Base-by-base conservation (phyloP, 1,139 yeast genomes). In the Scheffersomyces lignicola region DNA sequence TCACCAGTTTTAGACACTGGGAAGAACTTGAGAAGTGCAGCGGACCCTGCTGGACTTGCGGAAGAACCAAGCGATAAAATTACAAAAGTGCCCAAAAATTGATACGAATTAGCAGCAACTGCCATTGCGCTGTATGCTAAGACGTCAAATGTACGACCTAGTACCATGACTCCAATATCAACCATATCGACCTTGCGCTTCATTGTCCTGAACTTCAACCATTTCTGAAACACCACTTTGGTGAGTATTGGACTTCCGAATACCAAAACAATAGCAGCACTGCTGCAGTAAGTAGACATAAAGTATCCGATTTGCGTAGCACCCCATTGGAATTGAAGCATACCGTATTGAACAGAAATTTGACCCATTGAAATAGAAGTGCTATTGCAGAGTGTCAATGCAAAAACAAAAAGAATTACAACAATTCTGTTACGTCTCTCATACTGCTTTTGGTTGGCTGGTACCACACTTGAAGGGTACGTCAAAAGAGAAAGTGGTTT, bases 251-350 rank as follows among this genome's bases (percentile, higher is more conserved):
- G 70, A 4, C 64, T 53, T 2, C 64, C 8, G 5, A 61, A 44
- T 5, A 65, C 48, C 41, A 65, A 51, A 0, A 50, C 48, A 7
- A 59, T 26, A 5, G 29, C 29, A 6, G 29, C 5, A 15, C n/a
- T 15, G 4, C 13, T 15, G n/a, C 20, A 10, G 11, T 15, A 26
- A 26, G 18, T n/a, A 6, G 29, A n/a, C 5, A 26, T 4, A 15
- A 26, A 26, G 11, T 26, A 26, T 4, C 90, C 87, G 23, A 82
- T 56, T 27, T 73, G 73, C 4, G 66, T 70, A 10, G 86, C 69
- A 3, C 64, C 62, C 86, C 92, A 83, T 11, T 69, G 49, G 54
- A 78, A 84, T 30, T 51, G 53, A 48, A 68, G 76, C 23, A 82
- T 75, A 1, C 83, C 76, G 48, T 77, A 85, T 23, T 86, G 58